phyloP scores from a whole-genome alignment of 768 basidiomycete species.

The Rhodotorula toruloides region DNA sequence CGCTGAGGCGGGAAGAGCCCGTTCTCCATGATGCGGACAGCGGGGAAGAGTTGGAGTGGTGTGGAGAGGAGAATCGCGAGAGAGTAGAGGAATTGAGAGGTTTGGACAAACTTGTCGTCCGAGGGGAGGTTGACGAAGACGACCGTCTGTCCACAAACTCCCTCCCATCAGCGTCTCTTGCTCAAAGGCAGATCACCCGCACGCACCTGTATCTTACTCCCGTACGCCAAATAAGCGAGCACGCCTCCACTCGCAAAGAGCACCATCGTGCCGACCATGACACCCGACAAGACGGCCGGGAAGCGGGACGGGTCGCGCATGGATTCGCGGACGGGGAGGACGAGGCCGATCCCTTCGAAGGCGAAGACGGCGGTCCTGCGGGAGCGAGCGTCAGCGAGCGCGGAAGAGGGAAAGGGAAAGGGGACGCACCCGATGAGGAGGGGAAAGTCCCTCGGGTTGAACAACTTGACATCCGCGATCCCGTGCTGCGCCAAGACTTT shows the following conservation, averaged over 20 bases:
- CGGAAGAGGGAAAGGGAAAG: not conserved
- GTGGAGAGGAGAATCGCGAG: conserved; percentile 82
- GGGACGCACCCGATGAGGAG: conserved; percentile 78
- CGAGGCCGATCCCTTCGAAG: conserved; percentile 95
- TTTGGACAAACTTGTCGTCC: conserved; percentile 77
- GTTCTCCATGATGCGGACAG: conserved; percentile 93
- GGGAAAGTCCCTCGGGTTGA: conserved; percentile 84
- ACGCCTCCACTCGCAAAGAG: conserved; percentile 37
- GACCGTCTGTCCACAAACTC: conserved; percentile 76
- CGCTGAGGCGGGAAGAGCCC: conserved; percentile 66
- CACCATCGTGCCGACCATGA: conserved; percentile 74
- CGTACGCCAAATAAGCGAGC: conserved; percentile 27
- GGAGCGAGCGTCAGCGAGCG: no score
- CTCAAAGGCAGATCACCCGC: not conserved
- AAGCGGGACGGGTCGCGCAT: conserved; percentile 95
- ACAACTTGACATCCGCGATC: conserved; percentile 70
- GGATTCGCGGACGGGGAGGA: conserved; percentile 94
- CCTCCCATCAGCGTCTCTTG: no score
- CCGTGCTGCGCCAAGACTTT: conserved; percentile 63
- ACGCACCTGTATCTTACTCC: conserved; percentile 26
- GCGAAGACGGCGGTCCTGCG: conserved; percentile 91
- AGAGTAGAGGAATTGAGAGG: conserved; percentile 58
- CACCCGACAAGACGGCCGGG: conserved; percentile 76
- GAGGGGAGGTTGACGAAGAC: conserved; percentile 88
- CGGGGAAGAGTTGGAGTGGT: conserved; percentile 95